Base-by-base conservation (phyloP, 2,329 filamentous ascomycete species). In the Calonectria hawksworthii region DNA sequence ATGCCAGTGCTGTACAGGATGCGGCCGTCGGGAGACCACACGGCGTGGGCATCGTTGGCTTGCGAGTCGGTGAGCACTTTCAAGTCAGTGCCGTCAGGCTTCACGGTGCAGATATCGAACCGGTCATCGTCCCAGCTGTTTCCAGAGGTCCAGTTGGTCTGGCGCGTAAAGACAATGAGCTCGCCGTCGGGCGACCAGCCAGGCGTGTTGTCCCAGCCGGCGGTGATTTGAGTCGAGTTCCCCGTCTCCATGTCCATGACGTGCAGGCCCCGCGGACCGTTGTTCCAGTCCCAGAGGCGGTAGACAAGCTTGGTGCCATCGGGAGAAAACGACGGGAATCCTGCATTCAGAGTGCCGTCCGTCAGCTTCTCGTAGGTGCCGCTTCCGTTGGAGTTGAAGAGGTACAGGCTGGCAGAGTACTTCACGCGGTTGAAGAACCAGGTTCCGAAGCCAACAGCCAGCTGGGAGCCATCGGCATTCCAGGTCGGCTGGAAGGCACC, bases 1-100 rank as follows among this genome's bases (percentile, higher is more conserved):
- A 72, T 72, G 63, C 70, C 70, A 11, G 30, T 72, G 51, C 64
- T 72, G n/a, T 68, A 68, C 51, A 72, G 32, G 13, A 72, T 72
- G 9, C 63, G 70, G 3, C 70, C 70, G 23, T 72, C 70, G 4
- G 63, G 30, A 3, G 52, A 72, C 70, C 64, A 63, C n/a, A 72
- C 70, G 10, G 52, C 70, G 18, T 72, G 70, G 1, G 64, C 70
- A 28, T 72, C 70, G 30, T 72, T 72, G 21, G 70, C 70, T 26
- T 72, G 23, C 38, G 70, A 72, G 3, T 72, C 63, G 4, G 64
- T 72, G 18, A 72, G 50, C 18, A 72, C 64, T 14, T 63, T 67
- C 4, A 68, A n/a, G 16, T 68, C 51, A 8, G 51, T 68, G 9
- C 70, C 70, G 28, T 72, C 70, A 6, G 63, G 64, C 18, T 61